Evolutionary conservation across 2,329 filamentous ascomycete genomes (phyloP), one percentile per base, ranked within the genome.

Genomic region (Trichophyton simii): DNA sequence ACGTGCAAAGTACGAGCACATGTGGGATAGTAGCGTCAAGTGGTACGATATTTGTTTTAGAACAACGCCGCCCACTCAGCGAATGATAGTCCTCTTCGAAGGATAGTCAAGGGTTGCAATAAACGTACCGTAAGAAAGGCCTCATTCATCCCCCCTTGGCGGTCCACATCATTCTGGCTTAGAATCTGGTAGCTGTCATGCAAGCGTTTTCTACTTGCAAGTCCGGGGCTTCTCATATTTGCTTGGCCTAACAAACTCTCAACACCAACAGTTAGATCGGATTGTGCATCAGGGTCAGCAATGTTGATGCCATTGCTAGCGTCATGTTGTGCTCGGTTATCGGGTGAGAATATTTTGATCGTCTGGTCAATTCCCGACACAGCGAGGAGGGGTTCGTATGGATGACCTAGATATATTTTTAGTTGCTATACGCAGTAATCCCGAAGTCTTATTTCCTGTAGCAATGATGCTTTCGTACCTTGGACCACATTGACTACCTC

Each of bases 401-500:
- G 85, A 69, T 87, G 85, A 1, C 82, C 82, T 81, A 66, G 42
- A 44, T 6, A 55, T 54, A 31, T 54, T 31, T 11, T 22, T 7
- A 54, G 25, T 54, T 15, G 34, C 11, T 9, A 48, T 8, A 34
- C 36, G 9, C 38, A 54, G n/a, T 15, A 25, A 22, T n/a, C n/a
- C 5, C n/a, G n/a, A 52, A 54, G 48, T 7, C 8, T 11, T 25
- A 63, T 15, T n/a, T 55, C 18, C 18, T 22, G 2, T 28, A 3
- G 31, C n/a, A 46, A 3, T 41, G 9, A 9, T 50, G 38, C 22
- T 11, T 59, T 66, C 62, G 25, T 69, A 80, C 82, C 82, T 77
- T 86, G 83, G 13, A 86, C 76, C 15, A 87, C 85, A 66, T 87
- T 87, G 61, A 87, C 85, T n/a, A 86, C 82, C 64, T 87, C 85